phyloP scores from a whole-genome alignment of 2,329 filamentous ascomycete genomes.

The Pseudogymnoascus sp. region DNA sequence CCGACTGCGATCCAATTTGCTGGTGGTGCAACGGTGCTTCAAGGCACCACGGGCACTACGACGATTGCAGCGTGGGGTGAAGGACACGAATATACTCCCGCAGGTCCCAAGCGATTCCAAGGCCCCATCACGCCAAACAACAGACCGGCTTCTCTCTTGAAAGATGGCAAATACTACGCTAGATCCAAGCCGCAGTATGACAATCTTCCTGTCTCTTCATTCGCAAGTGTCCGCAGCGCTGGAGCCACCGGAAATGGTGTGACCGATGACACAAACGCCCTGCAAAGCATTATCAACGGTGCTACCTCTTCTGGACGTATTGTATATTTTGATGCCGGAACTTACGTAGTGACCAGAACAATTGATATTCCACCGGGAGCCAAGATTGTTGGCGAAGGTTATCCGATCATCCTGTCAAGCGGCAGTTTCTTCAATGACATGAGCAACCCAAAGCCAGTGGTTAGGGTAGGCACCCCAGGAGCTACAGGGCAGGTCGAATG shows the following conservation, averaged over 20 bases:
- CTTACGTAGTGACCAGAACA: slow-evolving; percentile 43
- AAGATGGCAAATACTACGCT: slow-evolving; percentile 39
- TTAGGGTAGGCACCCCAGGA: slow-evolving; percentile 44
- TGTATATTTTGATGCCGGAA: slow-evolving; percentile 48
- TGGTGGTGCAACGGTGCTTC: slow-evolving; percentile 46
- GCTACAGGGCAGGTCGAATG: slow-evolving; percentile 52
- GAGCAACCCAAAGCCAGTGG: slow-evolving; percentile 37
- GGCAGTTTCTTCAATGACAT: slow-evolving; percentile 38
- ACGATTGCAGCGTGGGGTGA: slow-evolving; percentile 67
- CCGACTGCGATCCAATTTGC: slow-evolving; percentile 53
- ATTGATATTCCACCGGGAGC: slow-evolving; percentile 36
- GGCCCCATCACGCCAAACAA: slow-evolving; percentile 35
- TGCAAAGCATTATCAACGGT: slow-evolving; percentile 46
- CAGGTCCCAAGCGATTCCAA: slow-evolving; percentile 32
- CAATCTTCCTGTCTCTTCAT: slow-evolving; percentile 28
- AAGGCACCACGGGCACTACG: slow-evolving; percentile 55
- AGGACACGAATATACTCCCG: slow-evolving; percentile 59
- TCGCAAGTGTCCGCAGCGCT: slow-evolving; percentile 37
- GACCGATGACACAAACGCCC: slow-evolving; percentile 50
- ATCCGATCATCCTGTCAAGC: slow-evolving; percentile 32
- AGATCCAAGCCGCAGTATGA: slow-evolving; percentile 49
- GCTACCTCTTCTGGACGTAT: slow-evolving; percentile 41
- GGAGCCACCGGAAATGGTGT: slow-evolving; percentile 43
- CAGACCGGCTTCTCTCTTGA: slow-evolving; percentile 36
- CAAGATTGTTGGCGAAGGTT: slow-evolving; percentile 32